Evolutionary conservation across 495 filamentous ascomycete genomes (phyloP).

Genomic region (Trichodelitschia bisporula): DNA sequence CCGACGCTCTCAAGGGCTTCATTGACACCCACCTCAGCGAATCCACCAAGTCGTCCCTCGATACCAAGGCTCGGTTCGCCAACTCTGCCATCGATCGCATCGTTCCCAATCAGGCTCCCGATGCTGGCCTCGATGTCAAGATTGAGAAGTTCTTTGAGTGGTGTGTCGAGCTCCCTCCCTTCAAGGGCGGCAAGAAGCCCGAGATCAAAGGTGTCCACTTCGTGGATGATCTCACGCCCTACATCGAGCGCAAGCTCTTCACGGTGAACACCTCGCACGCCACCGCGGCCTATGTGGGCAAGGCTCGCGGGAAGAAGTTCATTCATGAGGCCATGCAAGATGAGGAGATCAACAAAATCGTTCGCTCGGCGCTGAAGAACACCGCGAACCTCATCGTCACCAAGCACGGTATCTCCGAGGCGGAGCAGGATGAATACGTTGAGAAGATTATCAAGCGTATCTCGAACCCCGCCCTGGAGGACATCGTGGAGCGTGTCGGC

Average conservation of each 20-base stretch:
- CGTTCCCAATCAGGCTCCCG: constrained; percentile 61
- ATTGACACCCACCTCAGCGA: constrained; percentile 37
- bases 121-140: constrained; percentile 65
- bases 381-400: constrained; percentile 60
- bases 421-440: constrained; percentile 74
- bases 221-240: constrained; percentile 76
- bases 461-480: constrained; percentile 82
- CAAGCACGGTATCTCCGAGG: constrained; percentile 54
- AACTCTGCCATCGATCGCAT: constrained; percentile 98
- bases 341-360: constrained; percentile 41
- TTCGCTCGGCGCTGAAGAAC: constrained; percentile 51
- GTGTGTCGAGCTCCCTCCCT: constrained; percentile 75
- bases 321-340: constrained; percentile 66
- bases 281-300: constrained; percentile 88
- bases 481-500: constrained; percentile 82
- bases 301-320: constrained; percentile 53
- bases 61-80: constrained; percentile 37
- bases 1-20: constrained; percentile 54
- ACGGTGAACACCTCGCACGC: constrained; percentile 97
- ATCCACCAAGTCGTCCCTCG: constrained; percentile 17
- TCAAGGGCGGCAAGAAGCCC: constrained; percentile 36
- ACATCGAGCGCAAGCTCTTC: constrained; percentile 97
- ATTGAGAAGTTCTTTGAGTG: constrained; percentile 98
- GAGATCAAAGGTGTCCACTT: constrained; percentile 71
- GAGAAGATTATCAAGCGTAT: constrained; percentile 80